phyloP scores from a whole-genome alignment of 768 basidiomycete species.

The Lepiota venenata region DNA sequence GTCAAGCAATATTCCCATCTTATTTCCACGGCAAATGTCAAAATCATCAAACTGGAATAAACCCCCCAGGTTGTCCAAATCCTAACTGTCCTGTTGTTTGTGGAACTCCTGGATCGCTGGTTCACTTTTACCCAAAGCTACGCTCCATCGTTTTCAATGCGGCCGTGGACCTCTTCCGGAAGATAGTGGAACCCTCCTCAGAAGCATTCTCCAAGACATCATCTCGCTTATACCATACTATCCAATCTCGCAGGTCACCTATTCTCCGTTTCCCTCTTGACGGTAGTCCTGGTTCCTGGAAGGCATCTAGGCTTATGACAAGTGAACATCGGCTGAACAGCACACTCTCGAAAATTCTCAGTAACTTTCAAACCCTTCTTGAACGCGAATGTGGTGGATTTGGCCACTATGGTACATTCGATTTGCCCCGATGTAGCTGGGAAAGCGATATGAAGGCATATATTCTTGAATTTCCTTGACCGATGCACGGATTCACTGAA shows the following conservation, averaged over 20 bases:
- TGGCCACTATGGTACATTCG: conserved; percentile 22
- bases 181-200: conserved; percentile 16
- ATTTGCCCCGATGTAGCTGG: conserved; percentile 56
- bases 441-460: conserved; percentile 54
- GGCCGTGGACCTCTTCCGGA: conserved; percentile 30
- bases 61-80: conserved; percentile 73
- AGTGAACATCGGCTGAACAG: conserved; percentile 13
- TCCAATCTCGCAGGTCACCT: neutral
- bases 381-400: conserved; percentile 43
- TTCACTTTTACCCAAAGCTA: conserved; percentile 60
- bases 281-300: neutral
- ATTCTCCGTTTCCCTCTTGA: conserved; percentile 1
- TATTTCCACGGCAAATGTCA: conserved; percentile 79
- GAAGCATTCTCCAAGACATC: conserved; percentile 11
- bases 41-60: conserved; percentile 37
- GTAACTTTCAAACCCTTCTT: conserved; percentile 25
- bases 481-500: too few relatives aligned
- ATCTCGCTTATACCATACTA: conserved; percentile 1
- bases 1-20: conserved; percentile 60
- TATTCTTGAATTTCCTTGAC: conserved; percentile 60
- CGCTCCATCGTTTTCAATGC: conserved; percentile 45
- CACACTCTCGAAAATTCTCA: conserved; percentile 28
- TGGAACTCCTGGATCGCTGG: conserved; percentile 78
- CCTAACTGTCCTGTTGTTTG: conserved; percentile 78
- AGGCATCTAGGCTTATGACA: neutral